These are phyloP conservation scores for Termitomyces sp. DNA, from an alignment of 768 basidiomycete species.

Conservation along the genomic window DNA sequence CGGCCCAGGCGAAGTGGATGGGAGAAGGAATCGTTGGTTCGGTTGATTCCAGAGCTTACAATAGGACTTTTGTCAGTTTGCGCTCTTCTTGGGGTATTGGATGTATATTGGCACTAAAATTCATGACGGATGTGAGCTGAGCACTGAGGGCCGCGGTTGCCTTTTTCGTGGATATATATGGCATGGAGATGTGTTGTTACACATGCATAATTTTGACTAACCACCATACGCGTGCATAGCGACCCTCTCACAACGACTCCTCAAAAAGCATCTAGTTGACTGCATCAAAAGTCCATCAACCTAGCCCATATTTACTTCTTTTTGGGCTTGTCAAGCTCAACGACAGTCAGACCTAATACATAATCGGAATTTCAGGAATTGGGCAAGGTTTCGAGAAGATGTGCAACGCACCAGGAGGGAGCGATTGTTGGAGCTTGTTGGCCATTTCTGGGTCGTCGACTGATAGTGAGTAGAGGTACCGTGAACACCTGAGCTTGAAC, in stretches of 20 bases:
- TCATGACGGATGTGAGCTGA: not conserved
- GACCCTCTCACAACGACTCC: constrained; percentile 9
- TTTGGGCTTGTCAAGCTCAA: constrained; percentile 87
- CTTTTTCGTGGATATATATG: constrained; percentile 11
- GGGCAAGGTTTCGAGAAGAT: constrained; percentile 1
- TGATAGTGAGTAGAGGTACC: constrained; percentile 96
- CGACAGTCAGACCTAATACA: constrained; percentile 76
- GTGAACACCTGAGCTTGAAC: constrained; percentile 97
- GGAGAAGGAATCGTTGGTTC: constrained; percentile 18
- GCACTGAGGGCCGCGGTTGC: constrained; percentile 1
- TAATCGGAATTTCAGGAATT: not conserved
- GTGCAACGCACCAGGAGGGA: constrained; percentile 86
- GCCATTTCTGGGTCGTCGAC: constrained; percentile 98
- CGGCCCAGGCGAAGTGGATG: constrained; percentile 8
- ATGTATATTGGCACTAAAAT: constrained; percentile 11
- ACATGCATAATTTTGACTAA: constrained; percentile 28
- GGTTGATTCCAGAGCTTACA: constrained; percentile 19
- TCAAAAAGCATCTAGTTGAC: constrained; percentile 17
- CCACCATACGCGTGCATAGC: constrained; percentile 22
- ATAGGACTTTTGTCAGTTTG: constrained; percentile 18
- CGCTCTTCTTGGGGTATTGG: constrained; percentile 15
- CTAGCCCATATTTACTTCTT: constrained; percentile 49
- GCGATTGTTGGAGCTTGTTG: constrained; percentile 91
- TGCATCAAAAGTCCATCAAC: constrained; percentile 20
- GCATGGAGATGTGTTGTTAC: constrained; percentile 25